These are phyloP conservation scores for Antarctomyces pellizariae DNA, from an alignment of 495 filamentous ascomycete species.

Conservation along the genomic window DNA sequence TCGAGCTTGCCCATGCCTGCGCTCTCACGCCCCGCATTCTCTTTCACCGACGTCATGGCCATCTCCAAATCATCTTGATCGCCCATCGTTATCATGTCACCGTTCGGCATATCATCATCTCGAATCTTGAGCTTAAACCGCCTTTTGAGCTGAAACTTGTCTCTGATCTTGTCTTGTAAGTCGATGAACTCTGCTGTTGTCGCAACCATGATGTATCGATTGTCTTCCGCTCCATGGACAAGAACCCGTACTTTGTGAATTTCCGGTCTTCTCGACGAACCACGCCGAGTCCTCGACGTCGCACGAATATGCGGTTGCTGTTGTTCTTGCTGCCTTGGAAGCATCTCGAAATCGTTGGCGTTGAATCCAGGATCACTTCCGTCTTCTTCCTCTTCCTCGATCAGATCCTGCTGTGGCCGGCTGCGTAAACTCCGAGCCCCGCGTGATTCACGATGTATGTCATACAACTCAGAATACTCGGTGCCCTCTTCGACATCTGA, in stretches of 20 bases:
- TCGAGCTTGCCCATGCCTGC: conserved; percentile 87
- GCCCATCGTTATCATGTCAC: conserved; percentile 88
- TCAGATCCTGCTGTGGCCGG: conserved; percentile 22
- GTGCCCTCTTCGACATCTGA: conserved; percentile 28
- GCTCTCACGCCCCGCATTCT: conserved; percentile 44
- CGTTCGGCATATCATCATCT: conserved; percentile 48
- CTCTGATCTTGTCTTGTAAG: conserved; percentile 49
- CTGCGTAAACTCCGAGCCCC: conserved; percentile 11
- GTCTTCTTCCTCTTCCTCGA: conserved; percentile 50
- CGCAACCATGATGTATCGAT: conserved; percentile 78
- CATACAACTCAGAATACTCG: conserved; percentile 42
- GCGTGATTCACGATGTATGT: conserved; percentile 33
- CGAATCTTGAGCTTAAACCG: conserved; percentile 66
- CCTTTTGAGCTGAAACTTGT: conserved; percentile 56
- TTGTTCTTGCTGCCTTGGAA: conserved; percentile 23
- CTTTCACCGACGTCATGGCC: conserved; percentile 41
- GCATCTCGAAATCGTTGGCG: conserved; percentile 68
- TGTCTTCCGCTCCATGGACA: conserved; percentile 67
- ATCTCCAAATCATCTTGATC: conserved; percentile 93
- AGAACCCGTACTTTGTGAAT: conserved; percentile 57
- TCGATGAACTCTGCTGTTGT: conserved; percentile 48
- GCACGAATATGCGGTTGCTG: conserved; percentile 16
- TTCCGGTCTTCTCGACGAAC: conserved; percentile 22
- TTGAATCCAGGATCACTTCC: conserved; percentile 48
- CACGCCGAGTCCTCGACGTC: conserved; percentile 18